These are phyloP conservation scores for Nicotiana knightiana DNA, from an alignment of 257 asterid species.

Conservation along the genomic window DNA sequence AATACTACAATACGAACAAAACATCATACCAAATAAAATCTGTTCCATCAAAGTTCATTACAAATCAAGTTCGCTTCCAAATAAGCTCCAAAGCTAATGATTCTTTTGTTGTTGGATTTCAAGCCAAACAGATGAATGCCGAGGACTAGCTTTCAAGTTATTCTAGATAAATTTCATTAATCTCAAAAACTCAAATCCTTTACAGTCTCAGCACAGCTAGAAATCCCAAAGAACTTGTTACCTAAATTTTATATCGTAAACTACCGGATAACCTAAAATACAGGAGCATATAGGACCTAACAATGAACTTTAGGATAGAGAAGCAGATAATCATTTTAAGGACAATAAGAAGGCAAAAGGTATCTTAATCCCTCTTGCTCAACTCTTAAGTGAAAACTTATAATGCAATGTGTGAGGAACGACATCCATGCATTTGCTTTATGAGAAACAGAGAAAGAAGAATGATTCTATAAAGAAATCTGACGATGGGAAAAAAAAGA, in stretches of 20 bases:
- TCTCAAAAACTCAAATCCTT: neutral
- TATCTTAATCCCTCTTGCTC: neutral
- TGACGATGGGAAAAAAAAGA: neutral
- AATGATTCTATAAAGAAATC: neutral
- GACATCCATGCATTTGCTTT: too few relatives aligned
- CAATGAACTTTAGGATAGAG: neutral
- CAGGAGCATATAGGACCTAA: neutral
- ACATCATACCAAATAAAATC: neutral
- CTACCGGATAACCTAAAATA: neutral
- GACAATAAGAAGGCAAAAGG: neutral
- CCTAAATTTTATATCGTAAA: too few relatives aligned
- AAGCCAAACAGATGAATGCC: neutral
- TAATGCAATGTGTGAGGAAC: neutral
- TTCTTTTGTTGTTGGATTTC: neutral
- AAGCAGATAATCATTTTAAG: neutral
- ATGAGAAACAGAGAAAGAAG: too few relatives aligned
- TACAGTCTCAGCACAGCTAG: neutral
- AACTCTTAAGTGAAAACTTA: too few relatives aligned
- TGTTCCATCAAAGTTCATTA: neutral
- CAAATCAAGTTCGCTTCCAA: neutral
- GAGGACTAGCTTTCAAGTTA: neutral
- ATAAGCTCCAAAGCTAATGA: neutral
- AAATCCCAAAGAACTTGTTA: neutral
- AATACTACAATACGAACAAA: neutral
- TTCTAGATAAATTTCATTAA: neutral